These are phyloP conservation scores for Thelonectria rubi DNA, from an alignment of 2,329 filamentous ascomycete genomes.

Conservation along the genomic window DNA sequence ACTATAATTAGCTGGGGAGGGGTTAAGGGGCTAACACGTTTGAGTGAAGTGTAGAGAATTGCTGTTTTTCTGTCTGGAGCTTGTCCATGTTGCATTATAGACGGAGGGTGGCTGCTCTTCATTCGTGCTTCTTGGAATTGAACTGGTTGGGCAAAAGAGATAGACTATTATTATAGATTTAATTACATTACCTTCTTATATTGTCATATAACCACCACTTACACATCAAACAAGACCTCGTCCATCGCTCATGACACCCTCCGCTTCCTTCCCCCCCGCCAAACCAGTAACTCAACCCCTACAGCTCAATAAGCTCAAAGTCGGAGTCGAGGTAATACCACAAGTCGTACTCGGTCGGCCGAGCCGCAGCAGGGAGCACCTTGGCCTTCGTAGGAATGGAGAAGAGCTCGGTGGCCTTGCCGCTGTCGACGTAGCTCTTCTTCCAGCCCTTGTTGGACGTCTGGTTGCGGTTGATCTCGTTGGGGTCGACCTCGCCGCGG, in stretches of 20 bases:
- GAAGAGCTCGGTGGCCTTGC: constrained; percentile 45
- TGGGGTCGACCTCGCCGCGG: constrained; percentile 47
- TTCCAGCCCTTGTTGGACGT: constrained; percentile 45
- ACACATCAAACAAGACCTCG: too few relatives aligned
- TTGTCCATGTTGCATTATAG: neutral
- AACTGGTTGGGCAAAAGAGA: too few relatives aligned
- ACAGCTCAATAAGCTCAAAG: constrained; percentile 44
- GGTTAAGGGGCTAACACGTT: neutral
- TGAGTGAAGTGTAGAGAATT: neutral
- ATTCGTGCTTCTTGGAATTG: neutral
- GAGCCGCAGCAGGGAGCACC: constrained; percentile 42
- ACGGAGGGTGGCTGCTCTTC: neutral
- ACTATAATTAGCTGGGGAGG: constrained; percentile 21
- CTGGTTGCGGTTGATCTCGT: constrained; percentile 54
- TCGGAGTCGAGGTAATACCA: constrained; percentile 52
- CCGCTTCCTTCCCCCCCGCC: too few relatives aligned
- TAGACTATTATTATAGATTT: too few relatives aligned
- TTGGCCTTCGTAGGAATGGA: constrained; percentile 44
- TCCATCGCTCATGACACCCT: neutral
- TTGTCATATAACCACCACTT: too few relatives aligned
- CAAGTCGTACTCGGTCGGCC: constrained; percentile 46
- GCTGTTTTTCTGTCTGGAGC: neutral
- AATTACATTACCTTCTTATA: too few relatives aligned
- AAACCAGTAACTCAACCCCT: too few relatives aligned
- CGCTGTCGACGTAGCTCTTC: constrained; percentile 47